phyloP scores from a whole-genome alignment of 805 yeast genomes.

The Candida palmyrensis region DNA sequence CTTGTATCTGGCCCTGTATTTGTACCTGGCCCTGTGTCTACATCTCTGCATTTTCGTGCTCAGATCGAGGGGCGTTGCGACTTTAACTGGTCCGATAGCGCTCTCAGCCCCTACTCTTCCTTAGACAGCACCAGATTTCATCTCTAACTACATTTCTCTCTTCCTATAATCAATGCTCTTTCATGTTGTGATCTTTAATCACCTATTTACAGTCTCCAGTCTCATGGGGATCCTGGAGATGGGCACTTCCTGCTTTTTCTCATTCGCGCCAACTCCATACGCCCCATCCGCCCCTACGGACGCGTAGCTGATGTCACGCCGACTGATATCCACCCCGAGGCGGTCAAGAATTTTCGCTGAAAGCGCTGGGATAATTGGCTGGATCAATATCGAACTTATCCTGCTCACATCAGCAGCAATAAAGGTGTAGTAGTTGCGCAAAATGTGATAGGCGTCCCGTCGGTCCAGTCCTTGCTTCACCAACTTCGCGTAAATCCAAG shows the following conservation, averaged over 20 bases:
- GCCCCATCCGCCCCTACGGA: conserved; percentile 50
- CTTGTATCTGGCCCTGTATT: no score
- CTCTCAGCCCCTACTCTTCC: no score
- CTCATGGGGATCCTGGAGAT: conserved; percentile 26
- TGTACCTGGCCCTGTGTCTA: no score
- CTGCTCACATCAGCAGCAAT: conserved; percentile 69
- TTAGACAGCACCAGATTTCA: no score
- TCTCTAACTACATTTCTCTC: no score
- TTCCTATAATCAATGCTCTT: conserved; percentile 2
- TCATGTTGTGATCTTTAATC: not conserved
- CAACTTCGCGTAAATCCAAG: conserved; percentile 57
- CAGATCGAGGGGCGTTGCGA: no score
- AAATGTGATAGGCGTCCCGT: conserved; percentile 5
- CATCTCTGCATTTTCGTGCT: no score
- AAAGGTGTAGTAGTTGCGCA: conserved; percentile 50
- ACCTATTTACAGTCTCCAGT: conserved; percentile 1
- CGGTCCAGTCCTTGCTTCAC: conserved; percentile 8
- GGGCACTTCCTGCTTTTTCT: conserved; percentile 45
- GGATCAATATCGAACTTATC: conserved; percentile 57
- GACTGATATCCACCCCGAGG: conserved; percentile 44
- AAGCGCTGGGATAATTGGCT: conserved; percentile 70
- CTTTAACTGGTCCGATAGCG: no score
- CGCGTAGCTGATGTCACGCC: conserved; percentile 42
- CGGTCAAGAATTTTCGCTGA: conserved; percentile 55
- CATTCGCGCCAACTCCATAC: conserved; percentile 58